phyloP scores from a whole-genome alignment of 2,329 filamentous ascomycete genomes.

The Mycosphaerella sp. region DNA sequence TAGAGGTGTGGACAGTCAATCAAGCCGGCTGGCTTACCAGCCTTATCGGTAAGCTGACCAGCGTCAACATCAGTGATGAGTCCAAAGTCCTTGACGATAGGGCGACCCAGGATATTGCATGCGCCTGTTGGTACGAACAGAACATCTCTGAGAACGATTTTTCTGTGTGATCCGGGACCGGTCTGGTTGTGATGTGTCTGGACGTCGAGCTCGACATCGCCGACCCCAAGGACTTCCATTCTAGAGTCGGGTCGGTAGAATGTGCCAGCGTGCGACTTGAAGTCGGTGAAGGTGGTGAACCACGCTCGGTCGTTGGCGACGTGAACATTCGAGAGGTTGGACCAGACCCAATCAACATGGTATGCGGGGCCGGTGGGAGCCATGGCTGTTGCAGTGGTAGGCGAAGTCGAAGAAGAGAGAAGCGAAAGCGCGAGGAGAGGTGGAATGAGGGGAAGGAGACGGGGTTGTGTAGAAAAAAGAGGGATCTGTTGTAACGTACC shows the following conservation, averaged over 20 bases:
- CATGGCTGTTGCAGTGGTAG: constrained; percentile 6
- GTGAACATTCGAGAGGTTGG: constrained; percentile 19
- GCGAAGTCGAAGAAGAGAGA: too few relatives aligned
- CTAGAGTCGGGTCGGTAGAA: neutral
- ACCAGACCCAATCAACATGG: constrained; percentile 21
- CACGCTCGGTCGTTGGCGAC: constrained; percentile 21
- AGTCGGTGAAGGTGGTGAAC: constrained; percentile 14
- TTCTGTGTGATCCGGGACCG: neutral
- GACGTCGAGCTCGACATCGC: constrained; percentile 12
- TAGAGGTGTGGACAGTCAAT: neutral
- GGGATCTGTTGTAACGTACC: too few relatives aligned
- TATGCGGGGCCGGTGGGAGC: constrained; percentile 17
- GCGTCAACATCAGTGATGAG: neutral
- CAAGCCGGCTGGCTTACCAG: neutral
- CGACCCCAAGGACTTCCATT: constrained; percentile 1
- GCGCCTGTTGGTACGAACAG: constrained; percentile 13
- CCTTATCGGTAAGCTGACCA: neutral
- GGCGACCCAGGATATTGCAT: constrained; percentile 15
- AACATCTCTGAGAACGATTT: constrained; percentile 8
- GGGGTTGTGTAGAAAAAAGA: too few relatives aligned
- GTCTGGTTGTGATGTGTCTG: neutral
- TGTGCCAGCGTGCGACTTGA: neutral
- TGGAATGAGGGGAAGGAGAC: too few relatives aligned
- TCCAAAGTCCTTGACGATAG: neutral
- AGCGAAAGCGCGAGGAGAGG: too few relatives aligned